Evolutionary conservation across 768 basidiomycete species (phyloP).

Genomic region (Mycena crocata): DNA sequence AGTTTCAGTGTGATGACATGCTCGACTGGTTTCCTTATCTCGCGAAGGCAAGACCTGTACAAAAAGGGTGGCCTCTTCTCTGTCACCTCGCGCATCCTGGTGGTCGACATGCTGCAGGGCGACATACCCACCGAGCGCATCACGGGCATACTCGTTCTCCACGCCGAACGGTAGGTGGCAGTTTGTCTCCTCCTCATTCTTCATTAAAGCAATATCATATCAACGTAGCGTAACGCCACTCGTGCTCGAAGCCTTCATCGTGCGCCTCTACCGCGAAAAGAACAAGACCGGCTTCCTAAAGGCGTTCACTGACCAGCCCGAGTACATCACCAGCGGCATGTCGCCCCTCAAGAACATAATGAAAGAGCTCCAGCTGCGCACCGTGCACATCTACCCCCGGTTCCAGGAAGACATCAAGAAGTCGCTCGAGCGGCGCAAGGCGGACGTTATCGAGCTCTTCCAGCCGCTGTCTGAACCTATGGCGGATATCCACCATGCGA

Average conservation of each 20-base stretch:
- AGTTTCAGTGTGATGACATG: conserved; percentile 37
- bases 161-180: conserved; percentile 92
- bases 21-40: too few species aligned
- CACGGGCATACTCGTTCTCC: conserved; percentile 89
- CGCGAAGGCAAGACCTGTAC: conserved; percentile 82
- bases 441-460: conserved; percentile 92
- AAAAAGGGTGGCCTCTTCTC: conserved; percentile 90
- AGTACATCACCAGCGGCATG: conserved; percentile 92
- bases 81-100: conserved; percentile 92
- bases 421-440: conserved; percentile 83
- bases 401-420: conserved; percentile 92
- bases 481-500: conserved; percentile 91
- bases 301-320: conserved; percentile 97
- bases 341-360: conserved; percentile 93
- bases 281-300: conserved; percentile 94
- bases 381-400: conserved; percentile 95
- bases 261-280: conserved; percentile 89
- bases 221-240: conserved; percentile 81
- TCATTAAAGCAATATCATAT: too few species aligned
- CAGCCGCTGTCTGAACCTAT: conserved; percentile 88
- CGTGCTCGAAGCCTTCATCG: conserved; percentile 92
- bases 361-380: conserved; percentile 90
- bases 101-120: conserved; percentile 92
- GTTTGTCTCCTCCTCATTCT: too few species aligned
- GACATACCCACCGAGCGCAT: conserved; percentile 89